Evolutionary conservation across 768 basidiomycete genomes (phyloP).

Genomic region (Lactarius tabidus): DNA sequence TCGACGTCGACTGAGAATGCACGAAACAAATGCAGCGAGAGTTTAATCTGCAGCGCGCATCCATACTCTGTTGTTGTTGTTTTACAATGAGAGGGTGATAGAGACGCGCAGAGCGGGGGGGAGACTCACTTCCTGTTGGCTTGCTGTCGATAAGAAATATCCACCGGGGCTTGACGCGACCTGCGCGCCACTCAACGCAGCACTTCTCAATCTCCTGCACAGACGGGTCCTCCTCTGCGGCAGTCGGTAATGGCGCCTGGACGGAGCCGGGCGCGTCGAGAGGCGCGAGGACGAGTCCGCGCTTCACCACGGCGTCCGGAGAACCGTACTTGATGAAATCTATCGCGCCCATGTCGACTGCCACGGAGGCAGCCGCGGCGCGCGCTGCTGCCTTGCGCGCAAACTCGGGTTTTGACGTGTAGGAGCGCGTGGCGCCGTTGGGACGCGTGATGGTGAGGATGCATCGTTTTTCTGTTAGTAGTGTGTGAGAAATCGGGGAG

Average conservation of each 20-base stretch:
- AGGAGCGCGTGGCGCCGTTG: slow-evolving; percentile 47
- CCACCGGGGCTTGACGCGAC: slow-evolving; percentile 51
- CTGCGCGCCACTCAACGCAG: slow-evolving; percentile 53
- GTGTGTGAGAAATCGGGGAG: background rate
- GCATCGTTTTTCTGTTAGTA: slow-evolving; percentile 50
- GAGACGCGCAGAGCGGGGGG: background rate
- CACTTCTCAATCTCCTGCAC: slow-evolving; percentile 48
- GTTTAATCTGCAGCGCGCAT: slow-evolving; percentile 51
- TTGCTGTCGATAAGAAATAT: slow-evolving; percentile 46
- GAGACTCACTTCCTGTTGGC: slow-evolving; percentile 39
- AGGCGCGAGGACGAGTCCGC: slow-evolving; percentile 33
- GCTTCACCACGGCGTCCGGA: slow-evolving; percentile 36
- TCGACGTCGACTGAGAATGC: slow-evolving; percentile 49
- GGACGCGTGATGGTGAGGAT: slow-evolving; percentile 59
- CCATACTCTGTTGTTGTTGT: slow-evolving; percentile 35
- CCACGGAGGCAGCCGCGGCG: slow-evolving; percentile 46
- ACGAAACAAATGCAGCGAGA: slow-evolving; percentile 46
- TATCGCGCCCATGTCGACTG: slow-evolving; percentile 56
- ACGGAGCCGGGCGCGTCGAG: slow-evolving; percentile 27
- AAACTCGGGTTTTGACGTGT: slow-evolving; percentile 46
- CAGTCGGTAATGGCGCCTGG: slow-evolving; percentile 8
- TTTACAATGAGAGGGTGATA: slow-evolving; percentile 5
- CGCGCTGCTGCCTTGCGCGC: slow-evolving; percentile 51
- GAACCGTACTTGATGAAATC: slow-evolving; percentile 52
- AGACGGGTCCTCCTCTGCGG: slow-evolving; percentile 23